A percentile compares a stretch with the other conserved stretches of the same genome.
Conservation (phyloP, 352 stramenopile genomes). For the Globisporangium paroecandrum region DNA sequence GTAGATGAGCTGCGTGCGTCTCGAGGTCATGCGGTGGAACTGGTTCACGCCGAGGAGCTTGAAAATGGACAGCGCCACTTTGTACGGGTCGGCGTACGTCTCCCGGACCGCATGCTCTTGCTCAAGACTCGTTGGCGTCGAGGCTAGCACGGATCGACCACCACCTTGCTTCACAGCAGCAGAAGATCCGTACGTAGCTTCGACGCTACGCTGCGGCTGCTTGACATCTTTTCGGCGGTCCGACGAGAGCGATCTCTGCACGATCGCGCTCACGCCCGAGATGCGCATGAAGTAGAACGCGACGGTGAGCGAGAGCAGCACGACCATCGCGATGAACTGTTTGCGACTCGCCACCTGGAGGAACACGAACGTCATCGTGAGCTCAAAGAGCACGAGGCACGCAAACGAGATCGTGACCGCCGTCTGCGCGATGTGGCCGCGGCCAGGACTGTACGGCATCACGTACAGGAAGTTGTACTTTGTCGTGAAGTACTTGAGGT, state of each 20-base stretch:
- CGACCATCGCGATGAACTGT: constrained; percentile 59
- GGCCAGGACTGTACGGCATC: constrained; percentile 58
- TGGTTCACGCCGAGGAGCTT: constrained; percentile 64
- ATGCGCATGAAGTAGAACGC: constrained; percentile 55
- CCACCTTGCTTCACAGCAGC: neutral
- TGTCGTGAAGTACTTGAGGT: constrained; percentile 61
- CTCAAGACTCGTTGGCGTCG: constrained; percentile 35
- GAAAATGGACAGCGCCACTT: constrained; percentile 68
- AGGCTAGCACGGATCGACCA: neutral
- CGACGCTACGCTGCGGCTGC: neutral
- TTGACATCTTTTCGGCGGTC: constrained; percentile 17
- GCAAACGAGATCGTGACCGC: constrained; percentile 61
- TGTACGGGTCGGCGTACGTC: constrained; percentile 75
- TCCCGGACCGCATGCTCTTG: constrained; percentile 32
- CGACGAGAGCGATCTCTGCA: constrained; percentile 29
- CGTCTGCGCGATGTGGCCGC: constrained; percentile 62
- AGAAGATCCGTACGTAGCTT: constrained; percentile 2
- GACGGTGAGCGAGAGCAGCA: constrained; percentile 41
- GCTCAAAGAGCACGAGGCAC: constrained; percentile 67
- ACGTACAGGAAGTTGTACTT: constrained; percentile 88
- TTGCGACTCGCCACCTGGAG: constrained; percentile 50
- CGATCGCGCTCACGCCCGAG: constrained; percentile 35
- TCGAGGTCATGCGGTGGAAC: constrained; percentile 66
- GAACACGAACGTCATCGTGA: constrained; percentile 73
- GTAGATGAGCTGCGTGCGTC: constrained; percentile 50